A percentile compares a stretch with the other conserved stretches of the same genome.
Evolutionary conservation across 306 rosid genomes (phyloP).

Genomic region (Elaeagnus macrophylla): DNA sequence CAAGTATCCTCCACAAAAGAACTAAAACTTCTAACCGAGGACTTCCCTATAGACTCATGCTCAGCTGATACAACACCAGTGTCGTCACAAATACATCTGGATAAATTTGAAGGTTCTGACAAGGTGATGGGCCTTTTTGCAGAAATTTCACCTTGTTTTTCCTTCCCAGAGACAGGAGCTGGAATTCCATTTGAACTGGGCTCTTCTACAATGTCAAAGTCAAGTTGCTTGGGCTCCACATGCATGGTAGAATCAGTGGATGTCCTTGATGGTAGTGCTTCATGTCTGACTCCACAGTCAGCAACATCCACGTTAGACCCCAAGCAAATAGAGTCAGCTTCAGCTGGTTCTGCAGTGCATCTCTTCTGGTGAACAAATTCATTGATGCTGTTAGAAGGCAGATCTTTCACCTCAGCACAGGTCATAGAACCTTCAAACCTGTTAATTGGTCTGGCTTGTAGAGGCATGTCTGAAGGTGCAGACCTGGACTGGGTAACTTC

Average conservation of each 20-base stretch:
- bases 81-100: conserved; percentile 17
- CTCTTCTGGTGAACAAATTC: conserved; percentile 14
- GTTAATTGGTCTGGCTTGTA: conserved; percentile 17
- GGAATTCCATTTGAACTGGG: conserved; percentile 27
- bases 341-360: conserved; percentile 23
- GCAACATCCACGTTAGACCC: conserved; percentile 19
- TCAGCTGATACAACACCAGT: conserved; percentile 24
- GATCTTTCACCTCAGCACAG: conserved; percentile 22
- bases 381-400: conserved; percentile 17
- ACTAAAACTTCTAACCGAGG: conserved; percentile 14
- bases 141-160: conserved; percentile 16
- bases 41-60: conserved; percentile 19
- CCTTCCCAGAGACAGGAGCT: conserved; percentile 24
- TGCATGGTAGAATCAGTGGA: conserved; percentile 32
- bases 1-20: conserved; percentile 31
- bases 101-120: conserved; percentile 20
- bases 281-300: conserved; percentile 27
- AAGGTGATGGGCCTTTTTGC: conserved; percentile 16
- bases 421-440: conserved; percentile 17
- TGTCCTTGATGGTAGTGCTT: conserved; percentile 23
- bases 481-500: conserved; percentile 11
- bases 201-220: conserved; percentile 38
- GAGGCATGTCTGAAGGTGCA: conserved; percentile 15
- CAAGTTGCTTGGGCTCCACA: conserved; percentile 46
- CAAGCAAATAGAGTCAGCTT: conserved; percentile 16